These are phyloP conservation scores for Bipolaris zeicola DNA, from an alignment of 2,329 filamentous ascomycete species.

Conservation along the genomic window DNA sequence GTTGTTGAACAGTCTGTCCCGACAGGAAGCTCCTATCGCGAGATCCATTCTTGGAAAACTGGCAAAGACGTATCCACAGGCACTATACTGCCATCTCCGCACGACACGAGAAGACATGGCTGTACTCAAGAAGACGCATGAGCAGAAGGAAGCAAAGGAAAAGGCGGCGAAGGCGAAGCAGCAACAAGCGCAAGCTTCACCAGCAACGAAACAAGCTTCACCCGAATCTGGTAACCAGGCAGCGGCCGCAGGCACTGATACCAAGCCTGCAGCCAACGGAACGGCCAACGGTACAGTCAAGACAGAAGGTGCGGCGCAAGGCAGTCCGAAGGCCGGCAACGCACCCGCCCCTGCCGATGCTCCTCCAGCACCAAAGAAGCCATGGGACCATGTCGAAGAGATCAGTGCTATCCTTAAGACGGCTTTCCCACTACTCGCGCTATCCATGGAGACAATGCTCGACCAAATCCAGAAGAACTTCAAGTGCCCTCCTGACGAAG, in stretches of 20 bases:
- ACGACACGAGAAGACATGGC: conserved; percentile 95
- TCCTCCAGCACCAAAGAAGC: conserved; percentile 64
- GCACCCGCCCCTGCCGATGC: conserved; percentile 29
- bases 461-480: conserved; percentile 99
- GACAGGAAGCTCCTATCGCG: conserved; percentile 87
- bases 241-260: conserved; percentile 41
- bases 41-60: conserved; percentile 89
- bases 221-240: conserved; percentile 44
- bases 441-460: conserved; percentile 99
- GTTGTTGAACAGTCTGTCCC: conserved; percentile 84
- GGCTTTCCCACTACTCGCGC: conserved; percentile 89
- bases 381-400: conserved; percentile 96
- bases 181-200: conserved; percentile 55
- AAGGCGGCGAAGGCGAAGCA: conserved; percentile 64
- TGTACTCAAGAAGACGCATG: conserved; percentile 87
- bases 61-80: conserved; percentile 91
- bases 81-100: conserved; percentile 91
- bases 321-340: conserved; percentile 35
- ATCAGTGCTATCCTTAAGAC: conserved; percentile 96
- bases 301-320: conserved; percentile 44
- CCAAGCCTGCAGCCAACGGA: conserved; percentile 61
- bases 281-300: conserved; percentile 47
- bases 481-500: conserved; percentile 97
- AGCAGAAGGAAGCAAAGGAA: conserved; percentile 63
- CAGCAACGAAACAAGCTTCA: conserved; percentile 45